Base-by-base conservation (phyloP, 2,329 filamentous ascomycete genomes). In the Phaeomoniella chlamydospora region DNA sequence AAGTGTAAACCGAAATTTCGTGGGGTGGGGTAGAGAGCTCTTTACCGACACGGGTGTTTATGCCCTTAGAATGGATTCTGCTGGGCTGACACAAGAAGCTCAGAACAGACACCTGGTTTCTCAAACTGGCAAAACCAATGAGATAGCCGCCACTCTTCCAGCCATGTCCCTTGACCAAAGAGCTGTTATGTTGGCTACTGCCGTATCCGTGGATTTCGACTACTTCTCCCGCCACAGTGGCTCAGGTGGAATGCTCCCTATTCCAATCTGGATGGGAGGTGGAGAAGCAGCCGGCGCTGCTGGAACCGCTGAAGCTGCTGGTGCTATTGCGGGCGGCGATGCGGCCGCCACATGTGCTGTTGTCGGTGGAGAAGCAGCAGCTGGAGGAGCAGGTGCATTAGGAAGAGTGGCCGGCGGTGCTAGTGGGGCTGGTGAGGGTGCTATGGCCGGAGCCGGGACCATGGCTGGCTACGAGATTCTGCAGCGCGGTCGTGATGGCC, bases 21-120 rank as follows among this genome's bases (percentile, higher is more conserved):
- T 54, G 13, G 74, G 74, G 2, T 75, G 77, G 48, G 73, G 69
- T 2, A 60, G 74, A 10, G 74, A 79, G 43, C 59, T 78, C 13
- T 77, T 79, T 49, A 78, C 74, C 1, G 74, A 78, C 42, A 77
- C 72, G 0, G 74, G 74, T 31, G 69, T 76, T 1, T 79, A 79
- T 46, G 72, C 69, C 5, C 52, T 79, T 12, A 60, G 74, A 10
- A 77, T 79, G 73, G 74, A 79, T 47, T 66, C 70, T 14, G 73
- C 71, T 11, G 59, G 52, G 1, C 38, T 62, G 9, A 52, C 55
- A 12, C 46, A 50, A 15, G 58, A 63, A 39, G 53, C 54, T 1
- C 37, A 49, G 12, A 51, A 61, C 2, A 37, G 47, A 11, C 53
- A 64, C 36, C 41, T 49, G n/a, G 57, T 54, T 36, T 59, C 57